phyloP scores from a whole-genome alignment of 1,139 yeast species.

The Debaryomyces fabryi region DNA sequence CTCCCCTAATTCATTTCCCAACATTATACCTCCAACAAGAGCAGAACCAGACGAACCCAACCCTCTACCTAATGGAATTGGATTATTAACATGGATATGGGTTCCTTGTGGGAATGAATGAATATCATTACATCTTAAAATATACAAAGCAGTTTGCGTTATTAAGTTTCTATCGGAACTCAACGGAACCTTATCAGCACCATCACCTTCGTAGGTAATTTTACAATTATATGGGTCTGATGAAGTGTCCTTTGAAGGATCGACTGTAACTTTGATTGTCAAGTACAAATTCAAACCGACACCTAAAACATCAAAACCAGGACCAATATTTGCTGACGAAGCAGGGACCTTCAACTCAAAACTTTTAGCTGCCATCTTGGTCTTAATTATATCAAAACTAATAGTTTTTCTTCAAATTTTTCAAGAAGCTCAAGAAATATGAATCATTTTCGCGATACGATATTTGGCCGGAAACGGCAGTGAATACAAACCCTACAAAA shows the following conservation, averaged over 20 bases:
- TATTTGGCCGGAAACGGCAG: not conserved
- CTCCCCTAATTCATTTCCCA: slow-evolving; percentile 83
- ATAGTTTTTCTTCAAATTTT: not conserved
- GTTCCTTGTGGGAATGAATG: slow-evolving; percentile 82
- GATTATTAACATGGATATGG: slow-evolving; percentile 77
- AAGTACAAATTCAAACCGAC: slow-evolving; percentile 78
- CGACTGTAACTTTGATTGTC: slow-evolving; percentile 67
- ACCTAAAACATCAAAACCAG: slow-evolving; percentile 96
- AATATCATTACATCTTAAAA: slow-evolving; percentile 78
- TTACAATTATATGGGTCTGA: slow-evolving; percentile 70
- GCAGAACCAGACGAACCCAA: slow-evolving; percentile 99
- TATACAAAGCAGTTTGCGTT: slow-evolving; percentile 90
- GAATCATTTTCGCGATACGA: slow-evolving; percentile 2
- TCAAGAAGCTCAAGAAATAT: not conserved
- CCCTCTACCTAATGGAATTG: slow-evolving; percentile 96
- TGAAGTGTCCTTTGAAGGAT: slow-evolving; percentile 52
- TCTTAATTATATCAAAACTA: not conserved
- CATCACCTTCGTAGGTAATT: slow-evolving; percentile 72
- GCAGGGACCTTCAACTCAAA: slow-evolving; percentile 84
- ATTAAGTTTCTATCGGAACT: slow-evolving; percentile 77
- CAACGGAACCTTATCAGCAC: slow-evolving; percentile 78
- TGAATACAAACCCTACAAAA: not conserved
- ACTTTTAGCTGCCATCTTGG: slow-evolving; percentile 30
- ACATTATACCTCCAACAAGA: slow-evolving; percentile 93
- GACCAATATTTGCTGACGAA: slow-evolving; percentile 96